phyloP scores from a whole-genome alignment of 306 rosid species.

The Benincasa hispida region DNA sequence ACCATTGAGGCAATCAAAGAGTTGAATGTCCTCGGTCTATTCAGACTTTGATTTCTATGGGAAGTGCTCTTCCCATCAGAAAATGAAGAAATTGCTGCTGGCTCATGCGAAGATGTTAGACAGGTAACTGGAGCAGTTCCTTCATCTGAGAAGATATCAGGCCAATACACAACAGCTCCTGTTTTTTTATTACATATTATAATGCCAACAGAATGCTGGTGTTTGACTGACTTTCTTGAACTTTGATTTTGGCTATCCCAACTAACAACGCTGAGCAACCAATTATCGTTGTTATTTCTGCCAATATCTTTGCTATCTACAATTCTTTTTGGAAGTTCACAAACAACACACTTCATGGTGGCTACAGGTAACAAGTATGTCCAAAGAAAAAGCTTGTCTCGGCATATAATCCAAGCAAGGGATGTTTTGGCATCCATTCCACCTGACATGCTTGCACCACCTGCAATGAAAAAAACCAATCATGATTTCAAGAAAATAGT shows the following conservation, averaged over 20 bases:
- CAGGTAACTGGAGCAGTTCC: conserved; percentile 31
- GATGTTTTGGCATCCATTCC: conserved; percentile 71
- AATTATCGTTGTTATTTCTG: conserved; percentile 28
- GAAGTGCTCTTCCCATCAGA: conserved; percentile 32
- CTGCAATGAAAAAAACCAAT: conserved; percentile 24
- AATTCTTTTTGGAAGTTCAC: conserved; percentile 44
- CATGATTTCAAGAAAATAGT: not conserved
- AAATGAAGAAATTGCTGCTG: conserved; percentile 22
- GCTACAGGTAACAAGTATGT: conserved; percentile 52
- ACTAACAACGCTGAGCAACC: conserved; percentile 66
- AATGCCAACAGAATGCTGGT: conserved; percentile 41
- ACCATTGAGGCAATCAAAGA: conserved; percentile 61
- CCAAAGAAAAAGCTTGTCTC: conserved; percentile 66
- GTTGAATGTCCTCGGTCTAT: conserved; percentile 34
- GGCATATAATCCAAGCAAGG: conserved; percentile 72
- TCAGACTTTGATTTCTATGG: conserved; percentile 23
- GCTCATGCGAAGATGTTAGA: conserved; percentile 48
- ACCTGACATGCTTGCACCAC: conserved; percentile 39
- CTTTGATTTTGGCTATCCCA: conserved; percentile 35
- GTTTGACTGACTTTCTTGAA: conserved; percentile 32
- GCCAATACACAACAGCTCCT: conserved; percentile 68
- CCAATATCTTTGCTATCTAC: conserved; percentile 25
- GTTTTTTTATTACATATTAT: conserved; percentile 48
- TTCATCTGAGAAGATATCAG: conserved; percentile 44
- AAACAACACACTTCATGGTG: conserved; percentile 46